Base-by-base conservation (phyloP, 805 yeast genomes). In the Metschnikowia proteae region DNA sequence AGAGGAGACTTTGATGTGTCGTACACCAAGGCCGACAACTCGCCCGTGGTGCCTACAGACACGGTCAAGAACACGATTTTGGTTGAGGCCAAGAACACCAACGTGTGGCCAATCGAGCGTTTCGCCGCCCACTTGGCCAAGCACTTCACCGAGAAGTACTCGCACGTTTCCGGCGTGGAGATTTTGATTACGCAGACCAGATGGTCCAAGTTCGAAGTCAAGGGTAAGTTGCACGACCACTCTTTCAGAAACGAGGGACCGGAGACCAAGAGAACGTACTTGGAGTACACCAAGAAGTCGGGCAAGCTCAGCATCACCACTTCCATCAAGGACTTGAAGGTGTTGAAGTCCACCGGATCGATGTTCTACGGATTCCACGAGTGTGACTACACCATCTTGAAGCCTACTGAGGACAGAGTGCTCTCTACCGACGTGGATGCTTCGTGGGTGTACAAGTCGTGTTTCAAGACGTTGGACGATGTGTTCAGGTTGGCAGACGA, bases 11-110 rank as follows among this genome's bases (percentile, higher is more conserved):
- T 91, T 60, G 96, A 86, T 54, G 69, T 72, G 29, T 83, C 96
- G 3, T 91, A 87, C 75, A 91, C 96, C 44, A 62, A 84, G 50
- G 97, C 96, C 34, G 95, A 91, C 70, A 91, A 91, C 73, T 64
- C 86, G 2, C 80, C 86, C n/a, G 83, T 91, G 61, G 95, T 91
- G 43, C 97, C 97, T 50, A 91, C 97, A 6, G 96, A 90, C 68
- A 88, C 96, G 1, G 90, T 89, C 48, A 90, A 90, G 70, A 90
- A 90, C 76, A 90, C 96, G 45, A 81, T 88, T 55, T 76, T 86
- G 63, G 77, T 91, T 31, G 84, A 87, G 56, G 97, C 96, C 55
- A 87, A 86, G 70, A 83, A 79, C 62, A 77, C 81, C 43, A 88
- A 89, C 54, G 92, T 86, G 43, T 87, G 91, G 86, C 96, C 97